Base-by-base conservation (phyloP, 164 flowering plant species). In the Macadamia integrifolia region DNA sequence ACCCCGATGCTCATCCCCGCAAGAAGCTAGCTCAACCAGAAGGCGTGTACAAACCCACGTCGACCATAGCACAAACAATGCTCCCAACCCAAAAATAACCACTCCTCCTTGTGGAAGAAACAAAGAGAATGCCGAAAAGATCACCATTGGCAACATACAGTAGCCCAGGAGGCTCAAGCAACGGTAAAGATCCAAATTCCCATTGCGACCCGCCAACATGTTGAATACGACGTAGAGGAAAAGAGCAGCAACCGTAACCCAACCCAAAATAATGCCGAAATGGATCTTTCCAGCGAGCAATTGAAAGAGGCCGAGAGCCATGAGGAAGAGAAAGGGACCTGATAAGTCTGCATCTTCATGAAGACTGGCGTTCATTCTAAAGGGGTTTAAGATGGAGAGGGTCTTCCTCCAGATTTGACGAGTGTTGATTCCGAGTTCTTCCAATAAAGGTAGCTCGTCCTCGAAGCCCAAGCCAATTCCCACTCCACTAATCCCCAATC, bases 341-440 rank as follows among this genome's bases (percentile, higher is more conserved):
- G 98, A 91, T 11, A 93, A 80, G 67, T 93, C 97, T 1, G 95
- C 84, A 69, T 89, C 89, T 55, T 80, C 86, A 72, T 87, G 91
- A n/a, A 86, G 82, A 57, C 67, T 61, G 3, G 87, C 71, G 69
- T 88, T 82, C 35, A 86, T 71, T 40, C 86, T 81, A 60, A 90
- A 66, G 1, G 96, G 98, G 61, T 86, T 89, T 66, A 89, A 74
- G 64, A 91, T 83, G 6, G 96, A 83, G 9, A 69, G 58, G 31
- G 93, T 85, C 64, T 93, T 91, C n/a, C 69, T 78, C 91, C 91
- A 88, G 81, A 93, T 93, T 77, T 88, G 96, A 32, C 80, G 84
- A 0, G 98, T 88, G 74, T 91, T 88, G 68, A 91, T 91, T 13
- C 95, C 98, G 48, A 93, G 88, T 61, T 93, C 98, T 77, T 93